phyloP scores from a whole-genome alignment of 192 early-diverging fungal genomes.

The Backusella macrospora region DNA sequence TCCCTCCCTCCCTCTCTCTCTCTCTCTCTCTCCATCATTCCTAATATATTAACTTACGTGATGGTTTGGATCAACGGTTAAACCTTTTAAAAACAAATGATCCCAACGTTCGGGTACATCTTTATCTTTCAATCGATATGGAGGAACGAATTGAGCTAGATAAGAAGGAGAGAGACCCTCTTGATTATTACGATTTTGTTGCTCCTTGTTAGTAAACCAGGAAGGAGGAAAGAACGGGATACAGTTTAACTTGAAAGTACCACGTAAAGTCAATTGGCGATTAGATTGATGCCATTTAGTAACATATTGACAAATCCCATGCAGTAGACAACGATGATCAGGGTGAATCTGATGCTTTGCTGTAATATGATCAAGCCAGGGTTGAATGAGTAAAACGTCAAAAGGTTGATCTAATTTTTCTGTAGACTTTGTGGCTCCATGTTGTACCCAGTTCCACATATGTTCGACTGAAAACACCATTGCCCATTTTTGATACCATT shows the following conservation, averaged over 20 bases:
- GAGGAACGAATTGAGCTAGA: slow-evolving; percentile 32
- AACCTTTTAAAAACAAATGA: slow-evolving; percentile 34
- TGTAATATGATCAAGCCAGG: slow-evolving; percentile 21
- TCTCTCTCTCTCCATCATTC: too few relatives aligned
- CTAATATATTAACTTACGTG: slow-evolving; percentile 15
- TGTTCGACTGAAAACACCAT: slow-evolving; percentile 31
- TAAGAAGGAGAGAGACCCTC: slow-evolving; percentile 33
- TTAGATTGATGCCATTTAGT: slow-evolving; percentile 29
- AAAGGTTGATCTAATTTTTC: slow-evolving; percentile 18
- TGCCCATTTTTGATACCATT: slow-evolving; percentile 40
- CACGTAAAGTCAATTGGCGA: slow-evolving; percentile 11
- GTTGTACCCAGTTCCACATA: slow-evolving; percentile 31
- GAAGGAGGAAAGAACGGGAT: slow-evolving; percentile 31
- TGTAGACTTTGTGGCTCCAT: slow-evolving; percentile 11
- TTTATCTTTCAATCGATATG: slow-evolving; percentile 23
- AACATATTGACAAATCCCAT: slow-evolving; percentile 27
- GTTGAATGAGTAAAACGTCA: slow-evolving; percentile 9
- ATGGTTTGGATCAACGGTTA: slow-evolving; percentile 30
- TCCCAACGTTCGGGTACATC: slow-evolving; percentile 30
- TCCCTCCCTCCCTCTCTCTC: too few relatives aligned
- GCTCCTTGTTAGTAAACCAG: slow-evolving; percentile 30
- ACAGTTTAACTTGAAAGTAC: slow-evolving; percentile 21
- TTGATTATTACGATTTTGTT: slow-evolving; percentile 18
- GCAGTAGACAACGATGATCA: slow-evolving; percentile 18
- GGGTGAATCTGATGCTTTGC: slow-evolving; percentile 16